Evolutionary conservation across 768 basidiomycete genomes (phyloP), one percentile per base, ranked within the genome.

Genomic region (Pluteus cervinus): DNA sequence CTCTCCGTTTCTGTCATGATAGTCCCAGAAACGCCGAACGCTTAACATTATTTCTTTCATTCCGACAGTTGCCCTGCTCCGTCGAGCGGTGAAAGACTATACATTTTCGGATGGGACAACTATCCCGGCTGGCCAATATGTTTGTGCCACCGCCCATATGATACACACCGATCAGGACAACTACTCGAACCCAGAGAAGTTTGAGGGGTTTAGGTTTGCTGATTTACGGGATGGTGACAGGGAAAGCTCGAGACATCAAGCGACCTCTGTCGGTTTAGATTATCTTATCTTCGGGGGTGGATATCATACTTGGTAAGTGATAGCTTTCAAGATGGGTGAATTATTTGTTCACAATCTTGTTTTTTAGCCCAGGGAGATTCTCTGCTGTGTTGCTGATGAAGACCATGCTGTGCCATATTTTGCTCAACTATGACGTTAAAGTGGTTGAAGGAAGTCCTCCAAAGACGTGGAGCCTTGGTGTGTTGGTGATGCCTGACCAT

Each of bases 161-260:
- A 34, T 25, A 36, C 40, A 29, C 36, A 38, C 39, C 29, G 41
- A 46, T 33, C 30, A 40, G 43, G 56, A 50, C n/a, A 46, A 52
- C 24, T 75, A 74, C 42, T 44, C 71, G 0, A 48, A 54, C 24
- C 31, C 39, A 5, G 22, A 9, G 12, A 46, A 52, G 0, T 63
- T 75, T 29, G 54, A 69, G 15, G 62, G 61, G 0, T 69, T 71
- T 50, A 65, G 73, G 3, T 74, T 68, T 43, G 44, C 52, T 1
- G 46, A 60, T 11, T 49, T 61, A 49, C 48, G 53, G 11, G 47
- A 60, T 12, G 40, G 38, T 8, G 50, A 57, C 2, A 54, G 50
- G 1, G 58, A 63, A 8, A 41, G 31, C 4, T 30, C 28, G 1
- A 59, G 57, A 33, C 50, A 65, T 26, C 63, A 62, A 26, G 53